Evolutionary conservation across 2,329 filamentous ascomycete species (phyloP).

Genomic region (Elsinoe fawcettii): DNA sequence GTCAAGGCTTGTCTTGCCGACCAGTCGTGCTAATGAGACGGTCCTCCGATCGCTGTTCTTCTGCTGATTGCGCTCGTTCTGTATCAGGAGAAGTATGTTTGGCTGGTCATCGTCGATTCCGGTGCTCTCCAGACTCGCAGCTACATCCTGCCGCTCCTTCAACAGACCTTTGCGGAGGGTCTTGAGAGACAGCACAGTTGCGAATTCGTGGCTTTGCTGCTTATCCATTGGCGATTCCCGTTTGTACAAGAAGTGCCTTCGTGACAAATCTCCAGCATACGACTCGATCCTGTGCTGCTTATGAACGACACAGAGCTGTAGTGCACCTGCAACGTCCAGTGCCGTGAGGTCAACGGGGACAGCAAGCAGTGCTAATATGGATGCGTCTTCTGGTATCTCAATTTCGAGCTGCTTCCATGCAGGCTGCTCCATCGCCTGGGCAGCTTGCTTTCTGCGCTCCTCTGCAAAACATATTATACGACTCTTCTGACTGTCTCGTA

Average conservation of each 20-base stretch:
- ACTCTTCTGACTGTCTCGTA: slow-evolving; percentile 32
- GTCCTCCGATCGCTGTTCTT: background rate
- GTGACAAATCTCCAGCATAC: slow-evolving; percentile 24
- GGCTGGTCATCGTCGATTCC: slow-evolving; percentile 5
- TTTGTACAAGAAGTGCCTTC: background rate
- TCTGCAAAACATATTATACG: slow-evolving; percentile 50
- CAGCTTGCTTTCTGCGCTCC: slow-evolving; percentile 31
- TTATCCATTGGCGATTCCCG: background rate
- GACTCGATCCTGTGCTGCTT: slow-evolving; percentile 26
- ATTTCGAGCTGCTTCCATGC: slow-evolving; percentile 23
- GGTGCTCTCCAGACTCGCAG: slow-evolving; percentile 31
- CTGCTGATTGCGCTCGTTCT: background rate
- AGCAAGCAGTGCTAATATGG: slow-evolving; percentile 34
- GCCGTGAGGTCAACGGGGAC: slow-evolving; percentile 17
- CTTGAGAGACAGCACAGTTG: slow-evolving; percentile 26
- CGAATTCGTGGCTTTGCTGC: slow-evolving; percentile 20
- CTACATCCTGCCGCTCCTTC: slow-evolving; percentile 37
- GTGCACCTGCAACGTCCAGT: slow-evolving; percentile 7
- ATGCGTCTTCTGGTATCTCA: slow-evolving; percentile 13
- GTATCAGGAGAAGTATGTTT: slow-evolving; percentile 11
- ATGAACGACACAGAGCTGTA: slow-evolving; percentile 26
- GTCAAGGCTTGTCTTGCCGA: background rate
- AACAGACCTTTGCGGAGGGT: slow-evolving; percentile 38
- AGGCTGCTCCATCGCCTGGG: slow-evolving; percentile 23
- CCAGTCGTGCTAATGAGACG: background rate